Evolutionary conservation across 1,284 basidiomycete genomes (phyloP).

Genomic region (Moesziomyces sp.): DNA sequence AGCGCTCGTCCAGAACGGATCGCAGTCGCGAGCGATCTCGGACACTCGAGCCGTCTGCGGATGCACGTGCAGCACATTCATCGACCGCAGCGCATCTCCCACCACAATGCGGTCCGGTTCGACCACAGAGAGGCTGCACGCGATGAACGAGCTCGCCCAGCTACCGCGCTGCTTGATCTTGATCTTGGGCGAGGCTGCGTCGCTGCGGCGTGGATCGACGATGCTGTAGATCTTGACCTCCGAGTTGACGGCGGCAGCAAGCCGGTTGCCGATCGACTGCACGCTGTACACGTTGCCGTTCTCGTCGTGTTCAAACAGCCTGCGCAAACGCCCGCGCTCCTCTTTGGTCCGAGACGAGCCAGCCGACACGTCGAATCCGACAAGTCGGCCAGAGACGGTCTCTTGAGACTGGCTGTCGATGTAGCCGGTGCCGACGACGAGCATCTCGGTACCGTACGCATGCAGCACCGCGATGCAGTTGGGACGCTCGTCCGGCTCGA

Average conservation of each 20-base stretch:
- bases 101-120: constrained; percentile 54
- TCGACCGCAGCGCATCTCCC: constrained; percentile 63
- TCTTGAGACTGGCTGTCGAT: constrained; percentile 31
- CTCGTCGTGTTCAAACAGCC: constrained; percentile 48
- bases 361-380: constrained; percentile 40
- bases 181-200: constrained; percentile 12
- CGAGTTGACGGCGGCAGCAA: constrained; percentile 61
- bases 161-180: constrained; percentile 36
- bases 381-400: constrained; percentile 46
- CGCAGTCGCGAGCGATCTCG: constrained; percentile 62
- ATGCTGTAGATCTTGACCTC: constrained; percentile 52
- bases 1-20: constrained; percentile 65
- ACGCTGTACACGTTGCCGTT: constrained; percentile 61
- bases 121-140: constrained; percentile 48
- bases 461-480: constrained; percentile 48
- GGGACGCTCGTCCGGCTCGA: constrained; percentile 57
- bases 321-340: constrained; percentile 21
- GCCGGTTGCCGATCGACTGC: constrained; percentile 19
- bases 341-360: constrained; percentile 33
- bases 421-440: constrained; percentile 62
- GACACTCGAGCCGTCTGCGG: constrained; percentile 30
- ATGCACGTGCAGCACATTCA: constrained; percentile 58
- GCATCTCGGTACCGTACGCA: constrained; percentile 20
- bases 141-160: constrained; percentile 64
- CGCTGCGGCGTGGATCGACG: constrained; percentile 16